Base-by-base conservation (phyloP, 208 protist species). In the Acanthamoeba healyi region DNA sequence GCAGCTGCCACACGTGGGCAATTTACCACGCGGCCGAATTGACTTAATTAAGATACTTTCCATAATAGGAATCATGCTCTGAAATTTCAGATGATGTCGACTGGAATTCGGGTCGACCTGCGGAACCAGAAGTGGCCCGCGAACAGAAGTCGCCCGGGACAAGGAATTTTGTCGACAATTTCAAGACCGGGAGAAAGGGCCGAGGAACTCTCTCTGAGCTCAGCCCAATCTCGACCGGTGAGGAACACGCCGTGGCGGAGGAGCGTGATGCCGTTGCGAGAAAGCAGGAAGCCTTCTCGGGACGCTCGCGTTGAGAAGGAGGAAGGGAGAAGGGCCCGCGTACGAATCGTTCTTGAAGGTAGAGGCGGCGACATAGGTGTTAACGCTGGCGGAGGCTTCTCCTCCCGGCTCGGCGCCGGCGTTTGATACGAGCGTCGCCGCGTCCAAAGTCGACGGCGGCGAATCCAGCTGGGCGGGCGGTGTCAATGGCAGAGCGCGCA, bases 61-160 rank as follows among this genome's bases (percentile, higher is more conserved):
- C 61, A 38, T 67, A 0, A 36, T 19, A 54, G 58, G 58, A 67
- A 29, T 29, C 6, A 29, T 29, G n/a, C n/a, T 67, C 14, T n/a
- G 44, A 86, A 86, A 86, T 58, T 86, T 86, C 77, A 9, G 29
- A 38, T n/a, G 1, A 19, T 38, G 77, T 58, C 77, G 44, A 49
- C 42, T 38, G 3, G 26, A 86, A 32, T 40, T 40, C 51, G 38
- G 22, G 15, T 1, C 34, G 24, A 49, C 4, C 42, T n/a, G 29
- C 38, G 42, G 36, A 46, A 79, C 10, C 70, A 79, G 70, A 79
- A 79, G 70, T 46, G 1, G 40, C 22, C 38, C 5, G 38, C 7
- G 70, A 79, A 79, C 77, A 86, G 77, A 86, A 86, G 77, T 26
- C 26, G 32, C n/a, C 10, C 17, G 44, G 77, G 36, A 86, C n/a